A percentile compares a stretch with the other conserved stretches of the same genome.
Evolutionary conservation across 1,139 yeast species (phyloP).

Genomic region (Candida mesenterica): DNA sequence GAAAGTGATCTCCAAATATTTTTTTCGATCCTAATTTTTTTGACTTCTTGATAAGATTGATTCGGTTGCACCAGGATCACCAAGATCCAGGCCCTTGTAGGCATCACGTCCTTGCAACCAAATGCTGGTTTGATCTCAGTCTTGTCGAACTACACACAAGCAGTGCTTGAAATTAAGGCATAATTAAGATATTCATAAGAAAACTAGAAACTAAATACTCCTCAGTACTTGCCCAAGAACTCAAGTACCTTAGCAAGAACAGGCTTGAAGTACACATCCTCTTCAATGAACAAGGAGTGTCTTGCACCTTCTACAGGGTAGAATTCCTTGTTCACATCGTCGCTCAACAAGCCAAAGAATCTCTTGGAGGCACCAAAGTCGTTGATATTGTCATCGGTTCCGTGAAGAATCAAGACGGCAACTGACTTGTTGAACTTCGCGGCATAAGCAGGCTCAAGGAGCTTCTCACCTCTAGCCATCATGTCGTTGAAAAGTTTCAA

Average conservation of each 20-base stretch:
- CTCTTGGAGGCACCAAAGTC: conserved; percentile 51
- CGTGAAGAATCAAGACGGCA: conserved; percentile 29
- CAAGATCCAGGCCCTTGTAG: too few relatives aligned
- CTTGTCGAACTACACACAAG: too few relatives aligned
- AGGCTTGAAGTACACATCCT: conserved; percentile 31
- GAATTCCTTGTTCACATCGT: conserved; percentile 27
- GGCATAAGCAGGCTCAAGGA: conserved; percentile 43
- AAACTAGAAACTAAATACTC: background rate
- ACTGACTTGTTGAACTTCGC: conserved; percentile 44
- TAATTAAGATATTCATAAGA: too few relatives aligned
- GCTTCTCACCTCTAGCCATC: conserved; percentile 57
- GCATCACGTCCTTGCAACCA: too few relatives aligned
- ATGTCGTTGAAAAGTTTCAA: conserved; percentile 56
- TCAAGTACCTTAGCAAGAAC: conserved; percentile 33
- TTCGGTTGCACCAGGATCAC: too few relatives aligned
- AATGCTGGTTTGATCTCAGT: too few relatives aligned
- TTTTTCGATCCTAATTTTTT: too few relatives aligned
- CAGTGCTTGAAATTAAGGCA: too few relatives aligned
- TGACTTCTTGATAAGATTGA: too few relatives aligned
- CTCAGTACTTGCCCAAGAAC: conserved; percentile 27
- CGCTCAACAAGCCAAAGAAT: conserved; percentile 40
- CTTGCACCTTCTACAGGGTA: conserved; percentile 31
- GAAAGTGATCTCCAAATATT: too few relatives aligned
- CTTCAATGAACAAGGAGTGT: conserved; percentile 49
- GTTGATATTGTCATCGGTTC: conserved; percentile 47